Percentiles rank a stretch among this genome's conserved stretches.
phyloP scores from a whole-genome alignment of 768 basidiomycete genomes.

The Termitomyces sp. region DNA sequence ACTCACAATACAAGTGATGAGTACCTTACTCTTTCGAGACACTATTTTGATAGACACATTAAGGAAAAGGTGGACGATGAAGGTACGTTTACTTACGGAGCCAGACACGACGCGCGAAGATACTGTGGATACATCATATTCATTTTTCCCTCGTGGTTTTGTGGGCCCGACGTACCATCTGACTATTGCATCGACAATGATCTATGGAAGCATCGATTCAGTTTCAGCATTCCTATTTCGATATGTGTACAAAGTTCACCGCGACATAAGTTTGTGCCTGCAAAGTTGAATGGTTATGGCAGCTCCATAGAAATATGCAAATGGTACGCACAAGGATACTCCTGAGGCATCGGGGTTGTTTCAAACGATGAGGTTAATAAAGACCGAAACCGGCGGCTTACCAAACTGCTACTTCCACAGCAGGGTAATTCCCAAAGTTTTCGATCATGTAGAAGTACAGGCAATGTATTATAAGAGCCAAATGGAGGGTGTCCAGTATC shows the following conservation, averaged over 20 bases:
- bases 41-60: neutral
- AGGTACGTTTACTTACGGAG: neutral
- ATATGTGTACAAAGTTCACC: neutral
- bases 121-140: neutral
- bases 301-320: neutral
- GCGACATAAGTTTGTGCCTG: neutral
- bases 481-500: slow-evolving; percentile 3
- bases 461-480: neutral
- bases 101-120: neutral
- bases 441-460: slow-evolving; percentile 2
- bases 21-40: neutral
- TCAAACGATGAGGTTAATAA: neutral
- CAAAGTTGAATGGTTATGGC: neutral
- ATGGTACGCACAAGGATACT: neutral
- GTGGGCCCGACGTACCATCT: neutral
- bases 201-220: neutral
- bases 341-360: neutral
- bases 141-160: too few species aligned
- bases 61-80: too few species aligned
- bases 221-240: neutral
- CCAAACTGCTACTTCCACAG: too few species aligned
- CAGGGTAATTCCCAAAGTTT: neutral
- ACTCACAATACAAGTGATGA: neutral
- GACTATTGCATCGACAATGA: neutral
- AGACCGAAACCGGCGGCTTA: neutral